These are phyloP conservation scores for Monilinia fructigena DNA, from an alignment of 2,329 filamentous ascomycete genomes.

Conservation along the genomic window DNA sequence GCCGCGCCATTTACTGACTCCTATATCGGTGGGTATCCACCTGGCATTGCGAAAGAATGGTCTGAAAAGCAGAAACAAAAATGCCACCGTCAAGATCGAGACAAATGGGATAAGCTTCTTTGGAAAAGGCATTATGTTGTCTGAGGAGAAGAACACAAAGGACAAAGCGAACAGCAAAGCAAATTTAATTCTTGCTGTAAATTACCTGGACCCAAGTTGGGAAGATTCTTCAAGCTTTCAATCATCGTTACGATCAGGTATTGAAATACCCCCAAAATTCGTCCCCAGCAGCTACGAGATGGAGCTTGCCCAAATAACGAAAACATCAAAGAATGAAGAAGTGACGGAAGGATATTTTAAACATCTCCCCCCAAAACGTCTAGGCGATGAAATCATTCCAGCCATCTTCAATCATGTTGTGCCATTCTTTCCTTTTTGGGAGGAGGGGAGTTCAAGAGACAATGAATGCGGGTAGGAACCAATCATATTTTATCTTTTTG, in stretches of 20 bases:
- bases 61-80: background rate
- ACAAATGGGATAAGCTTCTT: conserved; percentile 10
- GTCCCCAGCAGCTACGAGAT: too few relatives aligned
- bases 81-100: background rate
- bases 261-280: background rate
- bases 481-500: too few relatives aligned
- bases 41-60: background rate
- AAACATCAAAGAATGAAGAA: conserved; percentile 3
- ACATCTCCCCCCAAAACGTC: background rate
- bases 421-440: conserved; percentile 3
- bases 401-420: background rate
- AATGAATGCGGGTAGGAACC: background rate
- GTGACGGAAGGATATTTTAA: background rate
- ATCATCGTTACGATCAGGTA: background rate
- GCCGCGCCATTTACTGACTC: background rate
- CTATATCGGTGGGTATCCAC: background rate
- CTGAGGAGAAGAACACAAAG: background rate
- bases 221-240: background rate
- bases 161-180: background rate
- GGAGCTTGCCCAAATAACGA: background rate
- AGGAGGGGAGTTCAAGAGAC: background rate
- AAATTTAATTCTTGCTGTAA: background rate
- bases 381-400: background rate
- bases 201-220: background rate
- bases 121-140: conserved; percentile 2